Conservation (phyloP, 352 stramenopile species). For the Blastocystis sp. region DNA sequence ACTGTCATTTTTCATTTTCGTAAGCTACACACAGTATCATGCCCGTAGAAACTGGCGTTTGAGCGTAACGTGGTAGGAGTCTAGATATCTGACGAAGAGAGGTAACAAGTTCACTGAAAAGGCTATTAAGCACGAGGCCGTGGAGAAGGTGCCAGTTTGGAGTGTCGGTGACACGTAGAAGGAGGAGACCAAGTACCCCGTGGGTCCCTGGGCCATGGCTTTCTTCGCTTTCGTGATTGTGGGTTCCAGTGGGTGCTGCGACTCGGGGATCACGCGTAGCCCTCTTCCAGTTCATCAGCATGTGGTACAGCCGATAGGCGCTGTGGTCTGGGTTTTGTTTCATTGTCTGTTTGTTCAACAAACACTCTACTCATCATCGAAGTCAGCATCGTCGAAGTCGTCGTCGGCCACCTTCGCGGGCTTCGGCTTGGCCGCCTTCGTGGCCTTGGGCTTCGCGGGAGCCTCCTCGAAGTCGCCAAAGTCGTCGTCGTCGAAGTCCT, state of each 20-base stretch:
- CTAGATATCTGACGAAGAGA: slow-evolving; percentile 59
- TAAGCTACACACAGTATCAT: slow-evolving; percentile 2
- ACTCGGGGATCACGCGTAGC: slow-evolving; percentile 1
- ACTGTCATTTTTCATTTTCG: slow-evolving; percentile 24
- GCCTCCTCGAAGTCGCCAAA: slow-evolving; percentile 62
- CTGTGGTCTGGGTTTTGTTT: not conserved
- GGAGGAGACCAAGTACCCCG: slow-evolving; percentile 60
- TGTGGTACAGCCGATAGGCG: slow-evolving; percentile 46
- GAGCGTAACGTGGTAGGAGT: slow-evolving; percentile 15
- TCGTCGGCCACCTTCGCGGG: not conserved
- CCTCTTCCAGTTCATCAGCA: slow-evolving; percentile 66
- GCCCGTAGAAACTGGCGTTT: not conserved
- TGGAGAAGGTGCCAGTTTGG: not conserved
- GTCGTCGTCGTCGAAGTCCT: slow-evolving; percentile 32
- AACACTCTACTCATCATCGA: not conserved
- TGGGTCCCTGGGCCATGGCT: slow-evolving; percentile 63
- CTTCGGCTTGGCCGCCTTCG: slow-evolving; percentile 24
- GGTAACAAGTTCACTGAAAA: slow-evolving; percentile 39
- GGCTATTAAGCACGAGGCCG: not conserved
- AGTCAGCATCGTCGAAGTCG: slow-evolving; percentile 45
- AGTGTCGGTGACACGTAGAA: slow-evolving; percentile 14
- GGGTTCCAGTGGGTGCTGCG: slow-evolving; percentile 22
- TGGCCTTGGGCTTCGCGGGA: slow-evolving; percentile 23
- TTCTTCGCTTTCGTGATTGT: slow-evolving; percentile 69
- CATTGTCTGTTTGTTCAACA: not conserved